Percentiles rank a stretch among this genome's conserved stretches.
Conservation (phyloP, 257 asterid species). For the Gentiana dahurica region DNA sequence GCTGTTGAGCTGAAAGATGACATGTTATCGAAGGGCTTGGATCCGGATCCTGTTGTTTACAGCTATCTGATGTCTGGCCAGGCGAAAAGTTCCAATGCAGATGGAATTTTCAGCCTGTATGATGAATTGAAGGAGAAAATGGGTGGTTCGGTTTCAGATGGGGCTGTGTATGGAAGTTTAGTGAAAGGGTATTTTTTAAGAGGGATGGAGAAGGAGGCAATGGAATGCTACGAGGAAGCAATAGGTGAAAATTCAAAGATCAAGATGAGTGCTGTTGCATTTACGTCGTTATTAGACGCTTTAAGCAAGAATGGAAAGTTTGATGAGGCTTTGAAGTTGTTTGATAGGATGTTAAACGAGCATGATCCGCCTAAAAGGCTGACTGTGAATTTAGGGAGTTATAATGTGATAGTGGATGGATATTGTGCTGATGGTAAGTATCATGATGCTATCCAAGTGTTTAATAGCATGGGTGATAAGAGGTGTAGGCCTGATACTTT, state of each 20-base stretch:
- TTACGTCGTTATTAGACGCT: slow-evolving; percentile 68
- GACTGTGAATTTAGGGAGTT: slow-evolving; percentile 80
- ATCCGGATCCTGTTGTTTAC: slow-evolving; percentile 51
- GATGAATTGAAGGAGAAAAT: slow-evolving; percentile 76
- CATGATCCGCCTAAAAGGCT: slow-evolving; percentile 70
- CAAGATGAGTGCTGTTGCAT: slow-evolving; percentile 63
- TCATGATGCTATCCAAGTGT: slow-evolving; percentile 55
- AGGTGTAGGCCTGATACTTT: slow-evolving; percentile 71
- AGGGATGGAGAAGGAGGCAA: slow-evolving; percentile 76
- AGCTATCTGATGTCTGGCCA: slow-evolving; percentile 68
- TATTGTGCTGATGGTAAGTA: slow-evolving; percentile 61
- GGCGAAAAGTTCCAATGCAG: slow-evolving; percentile 45
- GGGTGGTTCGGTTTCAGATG: slow-evolving; percentile 53
- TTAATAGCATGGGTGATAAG: slow-evolving; percentile 69
- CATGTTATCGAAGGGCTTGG: slow-evolving; percentile 50
- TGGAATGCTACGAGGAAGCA: slow-evolving; percentile 60
- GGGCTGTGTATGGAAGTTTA: slow-evolving; percentile 71
- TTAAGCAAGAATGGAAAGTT: slow-evolving; percentile 74
- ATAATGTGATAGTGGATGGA: slow-evolving; percentile 72
- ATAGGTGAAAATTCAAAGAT: slow-evolving; percentile 39
- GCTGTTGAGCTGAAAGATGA: slow-evolving; percentile 68
- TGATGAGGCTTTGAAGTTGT: slow-evolving; percentile 67
- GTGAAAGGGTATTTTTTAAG: slow-evolving; percentile 86
- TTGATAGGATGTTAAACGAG: slow-evolving; percentile 68
- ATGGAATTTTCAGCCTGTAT: slow-evolving; percentile 51